Conservation (phyloP, 2,329 filamentous ascomycete species). For the Intubia oerlemansii region DNA sequence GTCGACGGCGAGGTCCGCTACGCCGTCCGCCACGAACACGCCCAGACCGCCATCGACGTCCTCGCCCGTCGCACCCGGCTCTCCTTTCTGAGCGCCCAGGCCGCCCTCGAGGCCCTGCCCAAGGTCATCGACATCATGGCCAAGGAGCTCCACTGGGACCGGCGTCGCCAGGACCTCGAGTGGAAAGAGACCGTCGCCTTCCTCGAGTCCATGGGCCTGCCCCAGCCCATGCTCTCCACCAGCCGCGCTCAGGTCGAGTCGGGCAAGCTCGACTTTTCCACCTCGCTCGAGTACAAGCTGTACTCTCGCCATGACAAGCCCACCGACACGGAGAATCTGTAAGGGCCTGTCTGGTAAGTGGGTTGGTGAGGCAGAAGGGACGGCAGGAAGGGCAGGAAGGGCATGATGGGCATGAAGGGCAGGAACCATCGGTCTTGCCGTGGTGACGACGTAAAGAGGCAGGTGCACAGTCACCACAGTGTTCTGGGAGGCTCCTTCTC, state of each 20-base stretch:
- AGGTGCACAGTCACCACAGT: no score
- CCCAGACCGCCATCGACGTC: conserved; percentile 75
- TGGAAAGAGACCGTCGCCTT: conserved; percentile 50
- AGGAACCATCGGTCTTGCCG: no score
- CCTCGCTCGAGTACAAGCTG: conserved; percentile 36
- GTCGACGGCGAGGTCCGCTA: conserved; percentile 84
- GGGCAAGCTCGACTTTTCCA: conserved; percentile 35
- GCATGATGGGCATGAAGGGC: no score
- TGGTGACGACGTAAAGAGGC: no score
- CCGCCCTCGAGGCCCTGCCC: conserved; percentile 68
- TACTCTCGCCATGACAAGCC: conserved; percentile 38
- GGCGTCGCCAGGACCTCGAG: conserved; percentile 49
- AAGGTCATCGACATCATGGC: conserved; percentile 77
- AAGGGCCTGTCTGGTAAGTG: no score
- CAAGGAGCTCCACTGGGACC: conserved; percentile 62
- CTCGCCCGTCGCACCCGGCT: conserved; percentile 66
- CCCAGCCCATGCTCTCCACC: conserved; percentile 30
- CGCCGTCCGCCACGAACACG: conserved; percentile 73
- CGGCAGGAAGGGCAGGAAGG: no score
- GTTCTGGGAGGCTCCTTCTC: no score
- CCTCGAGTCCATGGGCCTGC: conserved; percentile 45
- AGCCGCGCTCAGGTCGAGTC: conserved; percentile 39
- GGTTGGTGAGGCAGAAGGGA: no score
- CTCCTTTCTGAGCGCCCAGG: conserved; percentile 81
- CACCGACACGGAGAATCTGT: conserved; percentile 9